Percentiles rank a stretch among this genome's conserved stretches.
These are phyloP conservation scores for Asterochloris erici DNA, from an alignment of 139 green algal genomes.

Conservation along the genomic window DNA sequence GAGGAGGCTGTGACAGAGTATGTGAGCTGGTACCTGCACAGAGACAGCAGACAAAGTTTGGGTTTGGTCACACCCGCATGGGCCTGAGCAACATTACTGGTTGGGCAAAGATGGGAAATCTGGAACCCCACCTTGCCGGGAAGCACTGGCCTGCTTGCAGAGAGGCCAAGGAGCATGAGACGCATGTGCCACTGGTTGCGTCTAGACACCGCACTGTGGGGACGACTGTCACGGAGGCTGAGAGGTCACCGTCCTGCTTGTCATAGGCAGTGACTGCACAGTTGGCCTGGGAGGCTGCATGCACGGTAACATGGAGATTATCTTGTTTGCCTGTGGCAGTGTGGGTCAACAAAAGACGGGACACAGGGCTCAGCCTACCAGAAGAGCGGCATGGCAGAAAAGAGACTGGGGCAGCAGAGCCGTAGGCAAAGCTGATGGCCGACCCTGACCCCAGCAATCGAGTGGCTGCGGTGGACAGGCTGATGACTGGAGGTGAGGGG, in stretches of 20 bases:
- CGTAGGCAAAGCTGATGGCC: not conserved
- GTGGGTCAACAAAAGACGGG: not conserved
- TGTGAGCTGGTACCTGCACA: not conserved
- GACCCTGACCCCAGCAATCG: not conserved
- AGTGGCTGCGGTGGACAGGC: slow-evolving; percentile 4
- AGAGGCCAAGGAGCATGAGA: not conserved
- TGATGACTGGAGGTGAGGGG: not conserved
- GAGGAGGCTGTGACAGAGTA: not conserved
- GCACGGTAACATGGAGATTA: too few species aligned
- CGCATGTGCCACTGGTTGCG: not conserved
- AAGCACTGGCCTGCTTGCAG: slow-evolving; percentile 9
- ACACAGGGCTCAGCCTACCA: not conserved
- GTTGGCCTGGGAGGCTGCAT: not conserved
- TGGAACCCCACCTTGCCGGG: not conserved
- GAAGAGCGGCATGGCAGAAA: not conserved
- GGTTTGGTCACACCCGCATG: not conserved
- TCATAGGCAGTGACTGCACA: slow-evolving; percentile 3
- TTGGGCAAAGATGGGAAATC: not conserved
- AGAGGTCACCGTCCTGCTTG: slow-evolving; percentile 10
- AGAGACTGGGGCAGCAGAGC: not conserved
- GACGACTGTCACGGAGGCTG: not conserved
- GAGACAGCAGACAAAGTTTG: too few species aligned
- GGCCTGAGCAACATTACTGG: not conserved
- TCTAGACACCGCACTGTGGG: not conserved
- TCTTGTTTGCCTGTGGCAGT: not conserved